Percentiles rank a stretch among this genome's conserved stretches.
Conservation (phyloP, 805 yeast species). For the Pichia kluyveri region DNA sequence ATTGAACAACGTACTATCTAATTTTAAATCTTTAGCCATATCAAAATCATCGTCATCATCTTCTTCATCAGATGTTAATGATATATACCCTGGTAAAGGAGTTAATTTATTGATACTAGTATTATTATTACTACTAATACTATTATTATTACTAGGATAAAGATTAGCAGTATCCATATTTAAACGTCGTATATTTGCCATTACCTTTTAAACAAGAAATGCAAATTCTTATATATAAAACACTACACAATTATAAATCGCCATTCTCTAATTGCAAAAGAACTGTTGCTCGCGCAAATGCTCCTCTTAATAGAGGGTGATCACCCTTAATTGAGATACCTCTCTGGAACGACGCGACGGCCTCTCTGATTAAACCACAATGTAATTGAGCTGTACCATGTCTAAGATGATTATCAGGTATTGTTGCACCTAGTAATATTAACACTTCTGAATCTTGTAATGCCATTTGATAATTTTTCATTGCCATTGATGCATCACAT, state of each 20-base stretch:
- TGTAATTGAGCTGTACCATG: constrained; percentile 56
- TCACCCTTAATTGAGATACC: constrained; percentile 57
- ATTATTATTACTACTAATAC: no score
- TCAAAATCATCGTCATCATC: neutral
- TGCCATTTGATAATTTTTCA: constrained; percentile 48
- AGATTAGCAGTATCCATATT: no score
- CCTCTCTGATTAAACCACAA: constrained; percentile 52
- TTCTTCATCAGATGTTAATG: constrained; percentile 4
- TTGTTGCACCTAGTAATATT: constrained; percentile 44
- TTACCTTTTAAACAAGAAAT: no score
- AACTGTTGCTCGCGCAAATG: constrained; percentile 35
- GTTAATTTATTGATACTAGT: no score
- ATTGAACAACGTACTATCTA: no score
- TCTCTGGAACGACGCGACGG: constrained; percentile 61
- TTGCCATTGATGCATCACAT: constrained; percentile 57
- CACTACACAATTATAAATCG: constrained; percentile 26
- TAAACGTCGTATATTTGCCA: no score
- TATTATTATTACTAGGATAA: no score
- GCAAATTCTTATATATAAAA: no score
- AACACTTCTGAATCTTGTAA: constrained; percentile 62
- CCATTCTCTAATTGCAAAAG: constrained; percentile 51
- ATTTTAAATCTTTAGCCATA: no score
- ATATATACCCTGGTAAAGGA: neutral
- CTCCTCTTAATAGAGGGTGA: constrained; percentile 40
- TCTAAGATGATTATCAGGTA: constrained; percentile 66